These are phyloP conservation scores for Noccaea caerulescens DNA, from an alignment of 345 rosid species.

Conservation along the genomic window DNA sequence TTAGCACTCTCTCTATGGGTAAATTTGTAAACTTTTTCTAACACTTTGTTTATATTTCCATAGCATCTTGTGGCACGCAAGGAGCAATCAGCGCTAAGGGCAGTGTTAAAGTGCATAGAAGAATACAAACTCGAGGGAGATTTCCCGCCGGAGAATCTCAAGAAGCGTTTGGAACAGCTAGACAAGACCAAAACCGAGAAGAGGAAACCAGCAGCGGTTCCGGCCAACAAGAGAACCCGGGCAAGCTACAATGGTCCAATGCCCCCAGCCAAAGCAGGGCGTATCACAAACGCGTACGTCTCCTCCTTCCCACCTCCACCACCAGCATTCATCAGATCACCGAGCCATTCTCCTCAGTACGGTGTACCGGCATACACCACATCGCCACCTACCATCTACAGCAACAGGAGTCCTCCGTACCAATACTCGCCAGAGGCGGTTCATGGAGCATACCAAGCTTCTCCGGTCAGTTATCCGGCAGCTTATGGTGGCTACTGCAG, in stretches of 20 bases:
- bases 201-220: slow-evolving; percentile 66
- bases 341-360: slow-evolving; percentile 44
- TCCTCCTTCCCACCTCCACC: slow-evolving; percentile 78
- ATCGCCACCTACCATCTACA: slow-evolving; percentile 34
- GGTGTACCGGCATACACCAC: slow-evolving; percentile 26
- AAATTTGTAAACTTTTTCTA: neutral
- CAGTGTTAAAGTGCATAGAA: slow-evolving; percentile 89
- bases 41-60: neutral
- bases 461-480: slow-evolving; percentile 17
- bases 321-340: slow-evolving; percentile 70
- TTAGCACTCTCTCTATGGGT: neutral
- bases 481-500: slow-evolving; percentile 35
- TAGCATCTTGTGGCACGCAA: slow-evolving; percentile 83
- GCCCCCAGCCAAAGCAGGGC: slow-evolving; percentile 99
- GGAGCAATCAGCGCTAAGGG: slow-evolving; percentile 86
- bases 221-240: slow-evolving; percentile 86
- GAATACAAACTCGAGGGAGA: slow-evolving; percentile 82
- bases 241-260: slow-evolving; percentile 84
- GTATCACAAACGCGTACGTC: slow-evolving; percentile 78
- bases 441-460: slow-evolving; percentile 17
- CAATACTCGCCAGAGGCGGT: slow-evolving; percentile 33
- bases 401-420: slow-evolving; percentile 35
- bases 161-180: slow-evolving; percentile 89
- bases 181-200: slow-evolving; percentile 88
- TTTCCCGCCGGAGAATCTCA: slow-evolving; percentile 84